Evolutionary conservation across 495 filamentous ascomycete genomes (phyloP).

Genomic region (Aspergillus saccharolyticus): DNA sequence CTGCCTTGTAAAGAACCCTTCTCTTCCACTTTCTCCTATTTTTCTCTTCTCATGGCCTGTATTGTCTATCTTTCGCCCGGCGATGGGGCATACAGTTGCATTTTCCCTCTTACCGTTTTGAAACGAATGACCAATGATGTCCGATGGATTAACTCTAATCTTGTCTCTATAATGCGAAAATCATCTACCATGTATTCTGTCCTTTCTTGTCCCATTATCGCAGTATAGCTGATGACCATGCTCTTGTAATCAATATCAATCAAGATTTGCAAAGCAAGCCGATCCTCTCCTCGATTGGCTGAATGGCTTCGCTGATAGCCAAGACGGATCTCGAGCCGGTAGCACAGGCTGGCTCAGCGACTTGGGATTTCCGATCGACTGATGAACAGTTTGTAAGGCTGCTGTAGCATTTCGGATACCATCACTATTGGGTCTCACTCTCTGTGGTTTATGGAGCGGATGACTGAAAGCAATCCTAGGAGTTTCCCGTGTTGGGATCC

Average conservation of each 20-base stretch:
- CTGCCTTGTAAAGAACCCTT: slow-evolving; percentile 11
- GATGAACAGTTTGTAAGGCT: not conserved
- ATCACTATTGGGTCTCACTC: not conserved
- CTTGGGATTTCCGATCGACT: not conserved
- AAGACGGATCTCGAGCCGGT: not conserved
- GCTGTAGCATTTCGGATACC: not conserved
- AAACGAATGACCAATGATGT: not conserved
- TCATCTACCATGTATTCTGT: not conserved
- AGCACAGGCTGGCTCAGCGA: not conserved
- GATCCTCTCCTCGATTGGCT: too few relatives aligned
- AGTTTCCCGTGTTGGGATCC: not conserved
- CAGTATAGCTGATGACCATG: not conserved
- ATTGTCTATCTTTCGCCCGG: not conserved
- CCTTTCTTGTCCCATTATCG: not conserved
- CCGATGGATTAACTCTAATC: not conserved
- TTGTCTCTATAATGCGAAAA: not conserved
- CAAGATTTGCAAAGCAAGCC: too few relatives aligned
- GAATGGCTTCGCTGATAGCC: not conserved
- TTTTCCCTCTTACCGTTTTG: not conserved
- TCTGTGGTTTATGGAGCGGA: not conserved
- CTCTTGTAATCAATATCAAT: too few relatives aligned
- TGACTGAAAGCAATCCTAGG: not conserved
- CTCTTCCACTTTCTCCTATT: not conserved
- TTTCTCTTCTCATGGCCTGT: not conserved
- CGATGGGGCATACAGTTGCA: not conserved